Evolutionary conservation across 192 early-diverging fungal species (phyloP).

Genomic region (Haplosporangium gracile): DNA sequence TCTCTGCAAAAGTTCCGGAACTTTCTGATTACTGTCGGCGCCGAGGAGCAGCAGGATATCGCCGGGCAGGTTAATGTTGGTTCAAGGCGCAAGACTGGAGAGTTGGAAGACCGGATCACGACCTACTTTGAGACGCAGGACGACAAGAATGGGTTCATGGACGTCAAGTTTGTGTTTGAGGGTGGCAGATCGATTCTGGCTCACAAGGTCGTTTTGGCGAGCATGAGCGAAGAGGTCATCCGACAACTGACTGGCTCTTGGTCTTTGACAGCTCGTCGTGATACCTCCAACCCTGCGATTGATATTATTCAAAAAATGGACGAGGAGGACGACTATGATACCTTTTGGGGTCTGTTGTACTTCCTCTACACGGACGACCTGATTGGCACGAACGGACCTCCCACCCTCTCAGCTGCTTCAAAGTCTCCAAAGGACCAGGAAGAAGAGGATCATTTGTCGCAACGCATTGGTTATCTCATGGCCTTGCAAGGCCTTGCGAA

Average conservation of each 20-base stretch:
- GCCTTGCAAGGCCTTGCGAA: neutral
- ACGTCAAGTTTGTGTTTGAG: neutral
- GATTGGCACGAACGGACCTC: neutral
- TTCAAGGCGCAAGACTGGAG: neutral
- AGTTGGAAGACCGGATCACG: neutral
- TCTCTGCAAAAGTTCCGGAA: neutral
- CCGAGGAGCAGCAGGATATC: neutral
- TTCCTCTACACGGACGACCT: slow-evolving; percentile 10
- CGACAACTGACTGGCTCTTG: neutral
- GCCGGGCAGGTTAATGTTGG: neutral
- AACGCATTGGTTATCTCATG: neutral
- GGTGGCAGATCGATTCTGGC: neutral
- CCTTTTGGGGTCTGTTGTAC: neutral
- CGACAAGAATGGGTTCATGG: neutral
- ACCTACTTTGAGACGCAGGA: slow-evolving; percentile 1
- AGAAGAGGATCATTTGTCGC: neutral
- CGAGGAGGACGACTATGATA: neutral
- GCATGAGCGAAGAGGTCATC: neutral
- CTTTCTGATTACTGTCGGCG: neutral
- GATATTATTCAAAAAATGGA: neutral
- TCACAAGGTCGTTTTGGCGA: slow-evolving; percentile 4
- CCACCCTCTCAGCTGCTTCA: neutral
- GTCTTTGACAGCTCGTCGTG: neutral
- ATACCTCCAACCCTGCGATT: neutral
- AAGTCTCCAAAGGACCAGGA: neutral